These are phyloP conservation scores for Pleurostoma richardsiae DNA, from an alignment of 2,329 filamentous ascomycete genomes.

Conservation along the genomic window DNA sequence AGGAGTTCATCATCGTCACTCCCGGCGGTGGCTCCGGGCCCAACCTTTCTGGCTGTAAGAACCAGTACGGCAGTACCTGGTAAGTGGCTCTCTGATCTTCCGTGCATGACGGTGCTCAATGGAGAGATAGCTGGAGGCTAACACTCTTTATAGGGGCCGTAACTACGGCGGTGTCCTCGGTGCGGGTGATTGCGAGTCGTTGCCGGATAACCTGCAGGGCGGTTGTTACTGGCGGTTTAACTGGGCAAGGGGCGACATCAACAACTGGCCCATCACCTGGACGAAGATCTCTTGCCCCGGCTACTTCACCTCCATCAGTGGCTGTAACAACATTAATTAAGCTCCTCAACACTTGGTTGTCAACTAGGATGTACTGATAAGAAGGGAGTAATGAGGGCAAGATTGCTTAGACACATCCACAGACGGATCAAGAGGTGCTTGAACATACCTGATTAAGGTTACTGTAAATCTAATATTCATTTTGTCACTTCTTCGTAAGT, in stretches of 20 bases:
- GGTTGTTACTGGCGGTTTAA: conserved; percentile 17
- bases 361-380: too few relatives aligned
- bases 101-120: too few relatives aligned
- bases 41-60: conserved; percentile 6
- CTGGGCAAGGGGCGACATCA: conserved; percentile 14
- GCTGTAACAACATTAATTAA: conserved; percentile 5
- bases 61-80: conserved; percentile 7
- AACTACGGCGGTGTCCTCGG: conserved; percentile 10
- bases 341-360: too few relatives aligned
- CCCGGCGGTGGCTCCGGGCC: conserved; percentile 8
- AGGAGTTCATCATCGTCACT: conserved; percentile 8
- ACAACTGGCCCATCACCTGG: conserved; percentile 12
- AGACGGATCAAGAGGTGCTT: too few relatives aligned
- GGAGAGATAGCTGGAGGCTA: neutral
- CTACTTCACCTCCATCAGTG: conserved; percentile 8
- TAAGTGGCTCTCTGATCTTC: too few relatives aligned
- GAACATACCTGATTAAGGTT: too few relatives aligned
- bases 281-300: conserved; percentile 11
- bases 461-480: too few relatives aligned
- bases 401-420: too few relatives aligned
- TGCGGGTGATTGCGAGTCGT: conserved; percentile 8
- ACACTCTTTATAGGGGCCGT: conserved; percentile 3
- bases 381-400: too few relatives aligned
- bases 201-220: conserved; percentile 11
- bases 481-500: too few relatives aligned